Percentiles rank a stretch among this genome's conserved stretches.
Evolutionary conservation across 2,329 filamentous ascomycete species (phyloP).

Genomic region (Hymenoscyphus salicellus): DNA sequence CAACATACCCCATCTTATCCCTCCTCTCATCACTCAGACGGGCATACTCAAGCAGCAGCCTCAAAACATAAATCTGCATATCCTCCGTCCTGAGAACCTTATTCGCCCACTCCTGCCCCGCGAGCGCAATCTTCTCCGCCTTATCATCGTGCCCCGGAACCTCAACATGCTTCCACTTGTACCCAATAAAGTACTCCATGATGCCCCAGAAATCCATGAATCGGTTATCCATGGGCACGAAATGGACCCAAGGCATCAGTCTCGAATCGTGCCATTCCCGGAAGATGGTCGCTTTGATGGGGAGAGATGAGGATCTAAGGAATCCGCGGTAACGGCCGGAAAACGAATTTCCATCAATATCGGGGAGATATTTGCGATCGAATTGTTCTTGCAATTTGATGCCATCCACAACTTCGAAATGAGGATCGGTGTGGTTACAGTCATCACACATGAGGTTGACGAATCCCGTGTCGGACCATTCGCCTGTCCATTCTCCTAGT

Average conservation of each 20-base stretch:
- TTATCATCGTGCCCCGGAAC: conserved; percentile 45
- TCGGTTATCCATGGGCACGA: conserved; percentile 75
- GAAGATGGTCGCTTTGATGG: conserved; percentile 76
- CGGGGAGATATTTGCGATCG: conserved; percentile 65
- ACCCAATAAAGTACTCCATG: conserved; percentile 72
- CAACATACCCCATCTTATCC: conserved; percentile 36
- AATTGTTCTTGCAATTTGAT: conserved; percentile 59
- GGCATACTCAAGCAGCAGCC: conserved; percentile 64
- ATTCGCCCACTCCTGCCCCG: conserved; percentile 69
- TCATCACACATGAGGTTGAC: conserved; percentile 45
- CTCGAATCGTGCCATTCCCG: conserved; percentile 78
- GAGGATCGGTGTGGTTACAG: conserved; percentile 43
- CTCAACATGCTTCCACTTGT: conserved; percentile 42
- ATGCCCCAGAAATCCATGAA: conserved; percentile 71
- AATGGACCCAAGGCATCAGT: conserved; percentile 75
- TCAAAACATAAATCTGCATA: conserved; percentile 59
- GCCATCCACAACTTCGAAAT: conserved; percentile 43
- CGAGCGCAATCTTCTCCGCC: conserved; percentile 62
- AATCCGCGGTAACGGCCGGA: conserved; percentile 69
- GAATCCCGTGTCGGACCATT: conserved; percentile 38
- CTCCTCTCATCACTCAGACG: conserved; percentile 37
- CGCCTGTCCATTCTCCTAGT: conserved; percentile 38
- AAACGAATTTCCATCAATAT: conserved; percentile 74
- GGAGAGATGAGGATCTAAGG: conserved; percentile 64
- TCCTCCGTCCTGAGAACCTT: conserved; percentile 69